Percentiles rank a stretch among this genome's conserved stretches.
phyloP scores from a whole-genome alignment of 768 basidiomycete genomes.

The Cystofilobasidium macerans region DNA sequence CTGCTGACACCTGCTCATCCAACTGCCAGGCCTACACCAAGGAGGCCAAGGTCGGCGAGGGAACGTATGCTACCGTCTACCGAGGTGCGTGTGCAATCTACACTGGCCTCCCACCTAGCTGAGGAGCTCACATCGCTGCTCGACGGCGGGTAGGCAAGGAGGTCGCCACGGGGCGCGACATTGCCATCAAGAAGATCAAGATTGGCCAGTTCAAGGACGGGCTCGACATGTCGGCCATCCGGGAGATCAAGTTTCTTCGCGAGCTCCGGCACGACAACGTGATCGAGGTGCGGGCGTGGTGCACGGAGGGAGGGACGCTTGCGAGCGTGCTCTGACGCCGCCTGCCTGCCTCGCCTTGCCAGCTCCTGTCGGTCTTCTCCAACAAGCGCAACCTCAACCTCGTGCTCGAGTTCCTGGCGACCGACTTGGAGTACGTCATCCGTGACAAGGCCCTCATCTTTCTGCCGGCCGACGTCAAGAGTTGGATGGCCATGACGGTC shows the following conservation, averaged over 20 bases:
- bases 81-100: conserved; percentile 51
- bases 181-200: conserved; percentile 98
- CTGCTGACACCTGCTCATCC: no score
- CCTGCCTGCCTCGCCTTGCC: not conserved
- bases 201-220: conserved; percentile 95
- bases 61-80: conserved; percentile 93
- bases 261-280: conserved; percentile 90
- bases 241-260: conserved; percentile 92
- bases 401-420: conserved; percentile 90
- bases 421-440: conserved; percentile 92
- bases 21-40: conserved; percentile 31
- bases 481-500: conserved; percentile 98
- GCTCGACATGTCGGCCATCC: conserved; percentile 94
- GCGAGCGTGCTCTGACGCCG: no score
- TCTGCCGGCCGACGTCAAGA: conserved; percentile 89
- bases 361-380: conserved; percentile 96
- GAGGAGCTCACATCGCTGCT: no score
- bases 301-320: no score
- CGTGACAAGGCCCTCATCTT: conserved; percentile 87
- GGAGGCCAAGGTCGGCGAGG: conserved; percentile 47
- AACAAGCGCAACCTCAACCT: conserved; percentile 93
- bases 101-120: conserved; percentile 1
- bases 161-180: conserved; percentile 60
- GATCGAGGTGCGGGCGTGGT: conserved; percentile 88
- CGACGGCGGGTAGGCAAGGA: no score